These are phyloP conservation scores for Xylaria curta DNA, from an alignment of 495 filamentous ascomycete genomes.

Conservation along the genomic window DNA sequence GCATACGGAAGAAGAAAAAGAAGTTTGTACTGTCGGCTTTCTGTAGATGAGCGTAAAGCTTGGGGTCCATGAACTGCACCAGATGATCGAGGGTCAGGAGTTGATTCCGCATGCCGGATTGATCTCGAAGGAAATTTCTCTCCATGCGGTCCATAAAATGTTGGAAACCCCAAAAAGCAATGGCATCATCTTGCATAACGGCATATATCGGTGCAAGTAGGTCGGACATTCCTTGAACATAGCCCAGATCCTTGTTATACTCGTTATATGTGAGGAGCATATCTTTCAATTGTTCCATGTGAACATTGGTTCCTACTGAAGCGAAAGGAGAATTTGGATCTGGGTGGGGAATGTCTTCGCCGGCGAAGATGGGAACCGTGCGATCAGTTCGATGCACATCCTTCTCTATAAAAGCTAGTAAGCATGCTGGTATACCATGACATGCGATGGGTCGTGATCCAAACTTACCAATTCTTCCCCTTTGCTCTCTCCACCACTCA, in stretches of 20 bases:
- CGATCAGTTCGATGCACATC: slow-evolving; percentile 98
- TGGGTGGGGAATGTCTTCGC: slow-evolving; percentile 97
- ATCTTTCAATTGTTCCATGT: slow-evolving; percentile 98
- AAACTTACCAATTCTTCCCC: slow-evolving; percentile 83
- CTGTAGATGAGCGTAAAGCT: slow-evolving; percentile 88
- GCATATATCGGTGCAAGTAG: slow-evolving; percentile 95
- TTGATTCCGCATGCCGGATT: slow-evolving; percentile 92
- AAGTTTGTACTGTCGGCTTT: slow-evolving; percentile 95
- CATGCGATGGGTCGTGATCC: neutral
- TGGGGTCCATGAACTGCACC: slow-evolving; percentile 94
- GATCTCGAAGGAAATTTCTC: slow-evolving; percentile 94
- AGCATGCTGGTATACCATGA: slow-evolving; percentile 25
- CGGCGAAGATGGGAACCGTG: slow-evolving; percentile 88
- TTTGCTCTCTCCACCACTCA: slow-evolving; percentile 97
- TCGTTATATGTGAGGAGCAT: slow-evolving; percentile 99
- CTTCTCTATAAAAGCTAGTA: slow-evolving; percentile 73
- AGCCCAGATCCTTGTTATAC: slow-evolving; percentile 89
- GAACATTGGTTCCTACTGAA: slow-evolving; percentile 89
- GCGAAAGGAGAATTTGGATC: slow-evolving; percentile 97
- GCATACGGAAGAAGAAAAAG: slow-evolving; percentile 99
- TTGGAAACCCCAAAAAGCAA: slow-evolving; percentile 97
- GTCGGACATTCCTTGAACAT: slow-evolving; percentile 99
- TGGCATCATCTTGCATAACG: slow-evolving; percentile 93
- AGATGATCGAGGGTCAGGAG: slow-evolving; percentile 90
- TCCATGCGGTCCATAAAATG: slow-evolving; percentile 98